phyloP scores from a whole-genome alignment of 2,329 filamentous ascomycete species.

The Fusarium transvaalense region DNA sequence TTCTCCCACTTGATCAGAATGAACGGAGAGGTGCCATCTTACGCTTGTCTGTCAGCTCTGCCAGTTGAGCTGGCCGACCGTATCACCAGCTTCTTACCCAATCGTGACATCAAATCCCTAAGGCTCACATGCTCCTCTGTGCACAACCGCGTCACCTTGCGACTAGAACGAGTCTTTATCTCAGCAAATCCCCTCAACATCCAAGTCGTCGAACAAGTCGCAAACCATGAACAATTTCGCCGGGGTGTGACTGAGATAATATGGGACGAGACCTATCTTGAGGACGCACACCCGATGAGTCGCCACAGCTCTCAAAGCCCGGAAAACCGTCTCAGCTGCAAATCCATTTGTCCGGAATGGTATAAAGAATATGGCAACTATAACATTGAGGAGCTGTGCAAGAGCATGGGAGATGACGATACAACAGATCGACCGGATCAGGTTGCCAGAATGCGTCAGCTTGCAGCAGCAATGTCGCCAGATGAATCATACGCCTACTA shows the following conservation, averaged over 20 bases:
- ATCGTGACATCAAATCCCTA: slow-evolving; percentile 20
- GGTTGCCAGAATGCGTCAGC: neutral
- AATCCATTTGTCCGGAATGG: neutral
- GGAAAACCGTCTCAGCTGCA: too few species aligned
- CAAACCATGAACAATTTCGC: slow-evolving; percentile 53
- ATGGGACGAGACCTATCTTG: slow-evolving; percentile 53
- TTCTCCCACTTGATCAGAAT: neutral
- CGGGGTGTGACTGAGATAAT: slow-evolving; percentile 54
- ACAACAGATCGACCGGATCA: neutral
- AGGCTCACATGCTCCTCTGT: neutral
- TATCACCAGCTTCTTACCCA: neutral
- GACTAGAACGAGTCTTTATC: slow-evolving; percentile 52
- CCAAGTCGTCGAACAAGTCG: slow-evolving; percentile 53
- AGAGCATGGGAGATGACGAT: neutral
- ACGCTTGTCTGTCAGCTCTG: neutral
- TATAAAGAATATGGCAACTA: accelerated
- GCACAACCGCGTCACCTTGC: neutral
- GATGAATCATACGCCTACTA: slow-evolving; percentile 48
- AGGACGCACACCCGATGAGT: too few species aligned
- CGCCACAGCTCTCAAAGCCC: too few species aligned
- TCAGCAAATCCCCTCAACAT: slow-evolving; percentile 56
- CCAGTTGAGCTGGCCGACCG: slow-evolving; percentile 2
- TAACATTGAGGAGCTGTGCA: accelerated
- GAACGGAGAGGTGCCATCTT: neutral
- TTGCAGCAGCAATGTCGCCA: neutral